Conservation (phyloP, 192 early-diverging fungal species). For the Pilaira anomala region DNA sequence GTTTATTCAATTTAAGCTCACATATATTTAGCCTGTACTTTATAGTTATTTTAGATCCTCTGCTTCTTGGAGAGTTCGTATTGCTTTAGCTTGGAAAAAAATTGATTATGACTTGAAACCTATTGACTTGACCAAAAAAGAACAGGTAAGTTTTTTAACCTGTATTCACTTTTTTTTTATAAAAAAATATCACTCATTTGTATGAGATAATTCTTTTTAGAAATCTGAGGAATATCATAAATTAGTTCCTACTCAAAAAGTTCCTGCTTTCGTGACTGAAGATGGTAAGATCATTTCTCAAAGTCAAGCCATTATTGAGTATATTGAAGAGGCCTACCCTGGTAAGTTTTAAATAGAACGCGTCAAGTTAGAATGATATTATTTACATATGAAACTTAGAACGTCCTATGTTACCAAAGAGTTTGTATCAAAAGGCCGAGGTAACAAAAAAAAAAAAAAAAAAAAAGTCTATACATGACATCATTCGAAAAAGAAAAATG, state of each 20-base stretch:
- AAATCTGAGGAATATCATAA: conserved; percentile 49
- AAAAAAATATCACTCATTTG: not conserved
- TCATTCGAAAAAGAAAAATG: not conserved
- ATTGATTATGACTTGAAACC: conserved; percentile 62
- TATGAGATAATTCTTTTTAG: conserved; percentile 28
- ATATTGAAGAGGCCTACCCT: conserved; percentile 78
- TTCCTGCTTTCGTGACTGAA: conserved; percentile 64
- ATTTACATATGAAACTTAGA: conserved; percentile 15
- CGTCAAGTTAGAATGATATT: not conserved
- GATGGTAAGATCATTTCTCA: conserved; percentile 56
- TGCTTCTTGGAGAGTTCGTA: conserved; percentile 71
- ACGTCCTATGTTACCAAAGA: conserved; percentile 67
- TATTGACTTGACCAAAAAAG: conserved; percentile 72
- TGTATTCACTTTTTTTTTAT: not conserved
- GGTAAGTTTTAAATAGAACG: conserved; percentile 24
- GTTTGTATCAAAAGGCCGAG: conserved; percentile 58
- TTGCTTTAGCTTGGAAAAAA: conserved; percentile 72
- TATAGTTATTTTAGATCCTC: conserved; percentile 80
- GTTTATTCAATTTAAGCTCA: no score
- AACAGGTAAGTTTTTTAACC: conserved; percentile 52
- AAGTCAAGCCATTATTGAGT: conserved; percentile 83
- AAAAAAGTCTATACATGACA: no score
- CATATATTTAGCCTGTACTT: conserved; percentile 44
- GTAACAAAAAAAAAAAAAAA: conserved; percentile 36
- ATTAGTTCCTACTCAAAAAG: conserved; percentile 64